Evolutionary conservation across 2,329 filamentous ascomycete species (phyloP).

Genomic region (Colletotrichum agaves): DNA sequence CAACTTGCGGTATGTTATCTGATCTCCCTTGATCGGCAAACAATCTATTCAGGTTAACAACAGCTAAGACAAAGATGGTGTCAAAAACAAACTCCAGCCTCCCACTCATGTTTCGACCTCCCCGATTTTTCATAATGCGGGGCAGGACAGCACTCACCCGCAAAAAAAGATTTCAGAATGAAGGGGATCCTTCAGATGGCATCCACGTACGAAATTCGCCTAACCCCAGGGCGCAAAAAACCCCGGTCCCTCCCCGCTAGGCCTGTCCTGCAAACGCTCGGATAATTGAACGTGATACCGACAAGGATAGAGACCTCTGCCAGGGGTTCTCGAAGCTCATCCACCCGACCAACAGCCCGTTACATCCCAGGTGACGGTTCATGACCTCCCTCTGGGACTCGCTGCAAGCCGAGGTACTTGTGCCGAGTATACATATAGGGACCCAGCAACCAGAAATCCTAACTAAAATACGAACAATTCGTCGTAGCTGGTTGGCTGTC

Average conservation of each 20-base stretch:
- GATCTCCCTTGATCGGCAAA: slow-evolving; percentile 12
- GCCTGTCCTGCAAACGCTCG: slow-evolving; percentile 8
- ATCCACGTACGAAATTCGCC: background rate
- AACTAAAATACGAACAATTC: too few relatives aligned
- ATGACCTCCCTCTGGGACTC: slow-evolving; percentile 19
- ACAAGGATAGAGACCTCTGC: background rate
- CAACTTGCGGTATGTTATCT: background rate
- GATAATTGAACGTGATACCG: slow-evolving; percentile 19
- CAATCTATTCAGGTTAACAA: background rate
- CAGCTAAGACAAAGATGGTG: background rate
- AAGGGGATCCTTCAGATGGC: background rate
- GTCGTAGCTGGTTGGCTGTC: slow-evolving; percentile 9
- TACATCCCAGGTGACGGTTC: slow-evolving; percentile 1
- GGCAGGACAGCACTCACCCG: background rate
- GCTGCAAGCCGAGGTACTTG: too few relatives aligned
- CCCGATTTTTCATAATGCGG: background rate
- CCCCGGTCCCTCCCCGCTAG: slow-evolving; percentile 8
- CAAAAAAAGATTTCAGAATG: background rate
- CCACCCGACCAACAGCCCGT: background rate
- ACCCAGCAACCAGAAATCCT: too few relatives aligned
- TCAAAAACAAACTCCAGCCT: slow-evolving; percentile 11
- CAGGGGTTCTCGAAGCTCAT: slow-evolving; percentile 15
- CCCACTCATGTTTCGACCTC: background rate
- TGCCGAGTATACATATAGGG: too few relatives aligned
- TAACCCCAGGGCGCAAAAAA: background rate